These are phyloP conservation scores for Wallacemonas rigidus DNA, from an alignment of 208 protist species.

Conservation along the genomic window DNA sequence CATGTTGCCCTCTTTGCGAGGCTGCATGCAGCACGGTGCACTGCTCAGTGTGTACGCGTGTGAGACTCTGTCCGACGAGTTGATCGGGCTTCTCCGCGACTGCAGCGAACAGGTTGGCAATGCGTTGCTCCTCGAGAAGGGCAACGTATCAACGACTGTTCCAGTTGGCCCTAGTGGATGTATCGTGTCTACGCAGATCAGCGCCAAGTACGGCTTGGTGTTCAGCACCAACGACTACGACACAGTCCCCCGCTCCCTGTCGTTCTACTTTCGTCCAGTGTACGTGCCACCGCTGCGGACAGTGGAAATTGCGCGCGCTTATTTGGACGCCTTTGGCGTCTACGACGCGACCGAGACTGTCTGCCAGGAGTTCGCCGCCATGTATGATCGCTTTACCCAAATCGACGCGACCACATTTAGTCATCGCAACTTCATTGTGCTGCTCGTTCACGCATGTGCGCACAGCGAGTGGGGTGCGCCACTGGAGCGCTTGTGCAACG, in stretches of 20 bases:
- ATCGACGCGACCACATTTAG: conserved; percentile 53
- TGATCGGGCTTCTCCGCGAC: conserved; percentile 20
- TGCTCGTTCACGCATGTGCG: conserved; percentile 36
- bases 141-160: conserved; percentile 20
- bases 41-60: conserved; percentile 65
- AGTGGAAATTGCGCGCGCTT: conserved; percentile 40
- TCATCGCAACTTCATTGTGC: conserved; percentile 32
- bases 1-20: conserved; percentile 50
- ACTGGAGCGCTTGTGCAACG: conserved; percentile 33
- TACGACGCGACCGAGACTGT: conserved; percentile 21
- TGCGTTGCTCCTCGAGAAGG: conserved; percentile 16
- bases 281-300: conserved; percentile 37
- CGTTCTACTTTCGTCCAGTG: conserved; percentile 52
- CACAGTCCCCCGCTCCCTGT: conserved; percentile 31
- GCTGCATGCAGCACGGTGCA: conserved; percentile 59
- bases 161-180: conserved; percentile 33
- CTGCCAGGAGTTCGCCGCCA: conserved; percentile 41
- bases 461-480: conserved; percentile 1
- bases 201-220: conserved; percentile 31
- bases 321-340: conserved; percentile 50
- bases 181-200: conserved; percentile 21
- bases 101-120: conserved; percentile 17
- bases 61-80: conserved; percentile 33
- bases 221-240: conserved; percentile 30
- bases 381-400: conserved; percentile 64